These are phyloP conservation scores for Acidiella bohemica DNA, from an alignment of 495 filamentous ascomycete genomes.

Conservation along the genomic window DNA sequence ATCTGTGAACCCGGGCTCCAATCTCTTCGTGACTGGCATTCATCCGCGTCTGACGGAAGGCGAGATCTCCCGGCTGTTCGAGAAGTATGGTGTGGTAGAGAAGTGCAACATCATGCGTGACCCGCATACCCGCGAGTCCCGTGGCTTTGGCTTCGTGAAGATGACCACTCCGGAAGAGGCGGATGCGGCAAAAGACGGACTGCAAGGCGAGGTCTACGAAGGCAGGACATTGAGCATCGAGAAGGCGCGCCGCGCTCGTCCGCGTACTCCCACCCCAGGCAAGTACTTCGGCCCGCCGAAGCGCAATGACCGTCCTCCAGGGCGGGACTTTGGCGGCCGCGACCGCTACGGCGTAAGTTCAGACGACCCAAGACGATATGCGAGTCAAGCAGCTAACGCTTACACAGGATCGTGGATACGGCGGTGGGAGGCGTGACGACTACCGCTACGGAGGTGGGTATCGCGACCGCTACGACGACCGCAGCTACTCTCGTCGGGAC, in stretches of 20 bases:
- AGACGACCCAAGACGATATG: background rate
- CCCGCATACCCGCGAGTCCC: slow-evolving; percentile 93
- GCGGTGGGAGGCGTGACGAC: slow-evolving; percentile 25
- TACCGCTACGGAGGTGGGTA: slow-evolving; percentile 30
- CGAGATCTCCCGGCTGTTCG: slow-evolving; percentile 87
- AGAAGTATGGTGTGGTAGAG: slow-evolving; percentile 96
- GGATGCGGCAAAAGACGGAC: slow-evolving; percentile 88
- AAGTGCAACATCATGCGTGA: slow-evolving; percentile 99
- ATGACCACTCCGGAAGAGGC: slow-evolving; percentile 89
- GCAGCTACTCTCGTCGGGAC: slow-evolving; percentile 14
- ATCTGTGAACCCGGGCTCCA: slow-evolving; percentile 82
- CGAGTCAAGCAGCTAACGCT: slow-evolving; percentile 6
- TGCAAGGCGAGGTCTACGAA: slow-evolving; percentile 91
- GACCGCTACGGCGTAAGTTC: slow-evolving; percentile 24
- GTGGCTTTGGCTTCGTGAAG: slow-evolving; percentile 98
- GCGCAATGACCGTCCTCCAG: slow-evolving; percentile 53
- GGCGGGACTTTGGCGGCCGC: slow-evolving; percentile 22
- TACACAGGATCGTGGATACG: slow-evolving; percentile 19
- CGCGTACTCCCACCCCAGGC: slow-evolving; percentile 90
- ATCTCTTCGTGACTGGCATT: slow-evolving; percentile 98
- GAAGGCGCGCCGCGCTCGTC: slow-evolving; percentile 89
- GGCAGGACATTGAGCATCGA: slow-evolving; percentile 96
- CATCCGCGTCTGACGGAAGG: slow-evolving; percentile 84
- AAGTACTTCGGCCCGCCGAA: slow-evolving; percentile 99
- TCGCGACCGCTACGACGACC: slow-evolving; percentile 29